Evolutionary conservation across 139 green algal species (phyloP), one percentile per base, ranked within the genome.

Genomic region (Penium margaritaceum): DNA sequence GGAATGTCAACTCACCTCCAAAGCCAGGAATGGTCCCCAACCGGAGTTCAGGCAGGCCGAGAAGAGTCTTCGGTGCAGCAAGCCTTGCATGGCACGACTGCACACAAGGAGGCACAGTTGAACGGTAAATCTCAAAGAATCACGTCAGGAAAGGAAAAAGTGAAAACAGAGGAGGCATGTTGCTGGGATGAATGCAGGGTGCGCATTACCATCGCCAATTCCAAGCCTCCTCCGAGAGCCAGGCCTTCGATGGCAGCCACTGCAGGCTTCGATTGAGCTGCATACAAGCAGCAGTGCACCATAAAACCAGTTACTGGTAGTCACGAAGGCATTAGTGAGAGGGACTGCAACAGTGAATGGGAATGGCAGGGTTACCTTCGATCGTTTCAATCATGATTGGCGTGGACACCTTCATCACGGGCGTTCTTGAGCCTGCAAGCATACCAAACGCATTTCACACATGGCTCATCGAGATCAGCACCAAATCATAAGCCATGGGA

Each of bases 21-120:
- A 98, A 97, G 24, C 95, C 95, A 17, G 93, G 93, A 33, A 98
- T 92, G 80, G 97, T 96, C 64, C 93, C 93, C 15, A 98, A 86
- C 69, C 91, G 82, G 72, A 98, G 85, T 85, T 99, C 95, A 9
- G 94, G 94, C 70, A 99, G 86, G 19, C 94, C 95, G 32, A 98
- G 73, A 58, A 85, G 65, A 5, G 79, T 43, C 29, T 74, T 73
- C 5, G 84, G 79, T 2, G 86, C 84, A 41, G 76, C 80, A n/a
- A 92, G 53, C 32, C 92, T 84, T 5, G 89, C 90, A 79, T 82
- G 70, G 34, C 75, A 82, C 3, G 75, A 67, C 75, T 82, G 75
- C n/a, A n/a, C n/a, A n/a, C n/a, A n/a, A n/a, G n/a, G n/a, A n/a
- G n/a, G n/a, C n/a, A n/a, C n/a, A n/a, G n/a, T n/a, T n/a, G n/a